Percentiles rank a stretch among this genome's conserved stretches.
These are phyloP conservation scores for Aphanomyces euteiches DNA, from an alignment of 352 stramenopile species.

Conservation along the genomic window DNA sequence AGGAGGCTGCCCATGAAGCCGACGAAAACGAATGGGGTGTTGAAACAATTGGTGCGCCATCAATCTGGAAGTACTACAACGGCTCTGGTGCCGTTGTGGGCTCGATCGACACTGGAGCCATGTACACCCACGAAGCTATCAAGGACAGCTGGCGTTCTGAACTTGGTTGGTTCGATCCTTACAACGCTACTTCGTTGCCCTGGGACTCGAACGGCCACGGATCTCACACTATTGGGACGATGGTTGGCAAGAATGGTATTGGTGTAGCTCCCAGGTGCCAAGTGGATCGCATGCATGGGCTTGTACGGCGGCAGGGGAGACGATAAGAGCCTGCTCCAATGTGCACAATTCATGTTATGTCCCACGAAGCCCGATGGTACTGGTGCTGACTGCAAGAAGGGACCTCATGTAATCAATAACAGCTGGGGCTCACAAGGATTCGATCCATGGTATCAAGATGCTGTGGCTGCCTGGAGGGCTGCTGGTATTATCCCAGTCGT, in stretches of 20 bases:
- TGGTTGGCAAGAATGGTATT: conserved; percentile 35
- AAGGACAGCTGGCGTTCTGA: conserved; percentile 35
- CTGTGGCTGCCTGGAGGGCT: conserved; percentile 37
- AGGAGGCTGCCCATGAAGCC: background rate
- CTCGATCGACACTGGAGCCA: conserved; percentile 31
- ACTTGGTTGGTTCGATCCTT: conserved; percentile 52
- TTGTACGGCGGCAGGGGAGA: conserved; percentile 30
- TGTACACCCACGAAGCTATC: conserved; percentile 27
- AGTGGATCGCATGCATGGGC: conserved; percentile 41
- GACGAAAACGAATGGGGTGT: conserved; percentile 25
- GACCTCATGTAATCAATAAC: conserved; percentile 42
- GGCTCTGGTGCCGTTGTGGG: conserved; percentile 27
- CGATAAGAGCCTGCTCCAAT: conserved; percentile 32
- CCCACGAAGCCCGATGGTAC: conserved; percentile 30
- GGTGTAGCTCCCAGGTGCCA: conserved; percentile 33
- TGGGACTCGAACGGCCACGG: conserved; percentile 39
- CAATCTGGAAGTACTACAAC: conserved; percentile 24
- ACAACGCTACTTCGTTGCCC: conserved; percentile 24
- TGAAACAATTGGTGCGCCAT: conserved; percentile 9
- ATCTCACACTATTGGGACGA: conserved; percentile 38
- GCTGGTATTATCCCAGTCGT: conserved; percentile 41
- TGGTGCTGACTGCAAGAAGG: conserved; percentile 38
- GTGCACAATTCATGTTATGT: conserved; percentile 36
- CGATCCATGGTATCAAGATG: conserved; percentile 32
- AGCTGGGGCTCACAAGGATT: conserved; percentile 35